Evolutionary conservation across 2,329 filamentous ascomycete species (phyloP), one percentile per base, ranked within the genome.

Genomic region (Metarhizium guizhouense): DNA sequence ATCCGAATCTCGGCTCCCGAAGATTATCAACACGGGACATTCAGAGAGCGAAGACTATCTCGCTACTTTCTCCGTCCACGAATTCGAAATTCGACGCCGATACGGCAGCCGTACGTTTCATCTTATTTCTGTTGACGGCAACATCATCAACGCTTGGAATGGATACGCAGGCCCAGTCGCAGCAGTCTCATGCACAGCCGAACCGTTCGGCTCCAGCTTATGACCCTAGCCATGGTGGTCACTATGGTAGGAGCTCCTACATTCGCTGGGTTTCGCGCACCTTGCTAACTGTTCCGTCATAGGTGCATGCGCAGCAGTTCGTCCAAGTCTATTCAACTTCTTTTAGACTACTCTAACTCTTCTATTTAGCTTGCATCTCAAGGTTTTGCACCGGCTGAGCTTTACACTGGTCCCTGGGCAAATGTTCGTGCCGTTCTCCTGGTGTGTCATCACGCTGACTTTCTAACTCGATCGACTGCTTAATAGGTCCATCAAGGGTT

Each of bases 381-480:
- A 74, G 91, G 91, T 56, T 94, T 90, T 71, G 90, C 90, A 50
- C 91, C 92, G n/a, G 86, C 90, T 49, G 92, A 96, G 71, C 83
- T 96, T 56, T 97, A 96, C 73, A 93, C 90, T 1, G 92, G 92
- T 16, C 87, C 90, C 59, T 97, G 93, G 92, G 88, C 90, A 64
- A 99, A 99, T 76, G 93, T 94, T 77, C 67, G 83, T 74, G 11
- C 25, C n/a, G 32, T 29, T 49, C 14, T 36, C 34, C 30, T 14
- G 14, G 11, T 29, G 13, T 20, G 8, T 5, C 25, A 8, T 52
- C 14, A 43, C 43, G 52, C 7, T 47, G 14, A 20, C 14, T 11
- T 14, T 40, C 53, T 58, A 45, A 57, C 45, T 13, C 18, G 6
- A 36, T 29, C 3, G 20, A 6, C n/a, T n/a, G 55, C 14, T 30